These are phyloP conservation scores for Exophiala lecanii-corni DNA, from an alignment of 2,329 filamentous ascomycete genomes.

Conservation along the genomic window DNA sequence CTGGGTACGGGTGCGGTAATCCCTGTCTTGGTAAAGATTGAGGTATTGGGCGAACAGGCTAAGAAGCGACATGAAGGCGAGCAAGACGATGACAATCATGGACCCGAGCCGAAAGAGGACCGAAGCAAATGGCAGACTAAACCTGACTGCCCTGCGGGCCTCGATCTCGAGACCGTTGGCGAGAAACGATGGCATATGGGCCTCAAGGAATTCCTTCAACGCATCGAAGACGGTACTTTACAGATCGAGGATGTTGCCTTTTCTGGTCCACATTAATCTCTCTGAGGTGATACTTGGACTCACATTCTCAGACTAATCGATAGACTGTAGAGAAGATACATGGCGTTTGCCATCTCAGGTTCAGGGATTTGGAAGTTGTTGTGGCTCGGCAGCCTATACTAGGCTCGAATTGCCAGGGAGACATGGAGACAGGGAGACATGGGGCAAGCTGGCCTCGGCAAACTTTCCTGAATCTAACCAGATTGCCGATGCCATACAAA, in stretches of 20 bases:
- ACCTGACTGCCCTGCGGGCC: slow-evolving; percentile 15
- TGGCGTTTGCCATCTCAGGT: no score
- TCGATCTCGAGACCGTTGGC: slow-evolving; percentile 16
- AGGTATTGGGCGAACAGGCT: slow-evolving; percentile 14
- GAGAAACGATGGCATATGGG: slow-evolving; percentile 15
- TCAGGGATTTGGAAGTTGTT: no score
- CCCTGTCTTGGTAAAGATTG: slow-evolving; percentile 46
- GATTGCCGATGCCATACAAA: no score
- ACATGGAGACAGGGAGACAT: no score
- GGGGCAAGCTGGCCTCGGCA: no score
- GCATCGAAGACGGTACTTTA: slow-evolving; percentile 16
- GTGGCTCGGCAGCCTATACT: no score
- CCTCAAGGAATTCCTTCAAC: slow-evolving; percentile 14
- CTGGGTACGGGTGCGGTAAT: slow-evolving; percentile 50
- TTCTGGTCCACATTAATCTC: not conserved
- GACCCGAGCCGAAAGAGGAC: slow-evolving; percentile 4
- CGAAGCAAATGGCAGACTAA: slow-evolving; percentile 11
- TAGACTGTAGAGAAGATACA: no score
- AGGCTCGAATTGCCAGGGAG: no score
- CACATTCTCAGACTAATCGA: no score
- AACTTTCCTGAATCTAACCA: no score
- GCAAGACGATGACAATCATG: not conserved
- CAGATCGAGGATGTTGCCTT: slow-evolving; percentile 16
- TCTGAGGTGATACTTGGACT: no score
- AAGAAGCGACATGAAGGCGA: slow-evolving; percentile 5